Evolutionary conservation across 768 basidiomycete species (phyloP), one percentile per base, ranked within the genome.

Genomic region (Leccinum incarnatum): DNA sequence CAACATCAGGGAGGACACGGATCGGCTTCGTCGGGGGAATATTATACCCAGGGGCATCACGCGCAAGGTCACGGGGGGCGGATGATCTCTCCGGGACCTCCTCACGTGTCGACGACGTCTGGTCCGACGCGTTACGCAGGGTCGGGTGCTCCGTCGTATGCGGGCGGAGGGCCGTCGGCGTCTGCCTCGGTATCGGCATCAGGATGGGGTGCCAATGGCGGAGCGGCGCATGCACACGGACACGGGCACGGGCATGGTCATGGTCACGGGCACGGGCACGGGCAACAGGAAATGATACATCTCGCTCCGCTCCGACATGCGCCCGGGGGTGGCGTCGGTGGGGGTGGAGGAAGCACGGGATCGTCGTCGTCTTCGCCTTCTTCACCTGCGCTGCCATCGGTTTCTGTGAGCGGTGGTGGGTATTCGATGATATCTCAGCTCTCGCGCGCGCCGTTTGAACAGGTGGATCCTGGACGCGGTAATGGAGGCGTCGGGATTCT

Each of bases 391-490:
- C 15, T 69, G 19, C 59, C 71, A 9, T 58, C 70, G 3, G 45
- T 55, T 2, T 62, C 59, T 53, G 61, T 45, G 3, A 42, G 17
- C 4, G 57, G 63, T 11, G 67, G 67, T 9, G 67, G 67, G 10
- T 72, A 71, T 9, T 57, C 73, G 0, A 37, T 72, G 50, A 71
- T 72, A 9, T 37, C 17, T 40, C 71, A 69, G 14, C 69, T 73
- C 19, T 71, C 73, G 15, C 65, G 72, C 4, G 64, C 71, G 10
- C 73, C 69, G 9, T 73, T 72, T 29, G 73, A 74, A 47, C 67
- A 71, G 32, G 37, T 40, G 37, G 71, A 72, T 10, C 69, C 63
- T 27, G 65, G 62, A 23, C 65, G 64, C n/a, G 58, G 65, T 37
- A 17, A 8, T 40, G 17, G 37, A 17, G 37, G 37, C 0, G 51